A percentile compares a stretch with the other conserved stretches of the same genome.
Conservation (phyloP, 305 asterid species). For the Vinca major region DNA sequence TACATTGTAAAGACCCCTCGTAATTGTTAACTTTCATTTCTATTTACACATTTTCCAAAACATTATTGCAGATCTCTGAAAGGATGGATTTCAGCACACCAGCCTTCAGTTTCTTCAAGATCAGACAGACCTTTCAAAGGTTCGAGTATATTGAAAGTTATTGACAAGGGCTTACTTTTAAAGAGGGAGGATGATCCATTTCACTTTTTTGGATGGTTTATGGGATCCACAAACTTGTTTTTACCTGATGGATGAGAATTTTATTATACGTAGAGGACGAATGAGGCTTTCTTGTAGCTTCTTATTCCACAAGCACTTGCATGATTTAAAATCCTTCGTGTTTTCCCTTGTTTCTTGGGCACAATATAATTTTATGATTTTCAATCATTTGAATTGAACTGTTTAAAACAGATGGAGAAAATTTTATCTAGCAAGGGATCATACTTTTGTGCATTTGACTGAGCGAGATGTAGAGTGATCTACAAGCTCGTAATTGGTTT, state of each 20-base stretch:
- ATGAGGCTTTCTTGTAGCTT: not conserved
- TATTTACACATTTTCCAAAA: not conserved
- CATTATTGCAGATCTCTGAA: conserved; percentile 55
- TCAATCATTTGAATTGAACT: not conserved
- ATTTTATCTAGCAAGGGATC: not conserved
- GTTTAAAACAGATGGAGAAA: not conserved
- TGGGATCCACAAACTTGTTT: not conserved
- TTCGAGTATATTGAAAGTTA: too few species aligned
- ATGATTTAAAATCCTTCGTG: not conserved
- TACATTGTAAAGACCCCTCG: conserved; percentile 1
- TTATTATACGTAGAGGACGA: not conserved
- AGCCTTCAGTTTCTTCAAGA: conserved; percentile 53
- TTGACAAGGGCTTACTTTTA: too few species aligned
- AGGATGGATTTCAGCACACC: conserved; percentile 74
- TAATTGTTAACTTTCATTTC: not conserved
- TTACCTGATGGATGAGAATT: not conserved
- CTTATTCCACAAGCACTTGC: not conserved
- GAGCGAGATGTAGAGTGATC: not conserved
- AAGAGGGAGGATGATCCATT: too few species aligned
- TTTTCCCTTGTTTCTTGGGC: not conserved
- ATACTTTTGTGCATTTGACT: not conserved
- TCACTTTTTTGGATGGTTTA: not conserved
- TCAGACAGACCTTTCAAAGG: conserved; percentile 53
- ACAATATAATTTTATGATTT: not conserved
- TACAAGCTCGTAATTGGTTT: too few species aligned